Percentiles rank a stretch among this genome's conserved stretches.
These are phyloP conservation scores for Simplicillium aogashimaense DNA, from an alignment of 2,329 filamentous ascomycete genomes.

Conservation along the genomic window DNA sequence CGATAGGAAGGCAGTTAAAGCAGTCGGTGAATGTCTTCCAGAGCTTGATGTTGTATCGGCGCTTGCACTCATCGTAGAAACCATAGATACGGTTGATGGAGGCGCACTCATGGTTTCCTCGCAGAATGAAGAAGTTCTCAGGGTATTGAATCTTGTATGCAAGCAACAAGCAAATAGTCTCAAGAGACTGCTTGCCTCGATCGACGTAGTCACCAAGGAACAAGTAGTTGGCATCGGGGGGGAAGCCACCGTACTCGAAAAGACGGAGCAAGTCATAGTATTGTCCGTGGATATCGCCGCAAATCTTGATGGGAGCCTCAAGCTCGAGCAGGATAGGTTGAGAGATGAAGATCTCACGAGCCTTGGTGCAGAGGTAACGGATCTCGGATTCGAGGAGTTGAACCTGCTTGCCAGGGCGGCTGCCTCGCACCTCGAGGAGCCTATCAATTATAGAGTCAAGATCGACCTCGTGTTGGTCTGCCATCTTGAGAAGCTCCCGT, in stretches of 20 bases:
- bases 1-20: constrained; percentile 98
- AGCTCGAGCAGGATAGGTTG: constrained; percentile 96
- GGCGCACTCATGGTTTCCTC: constrained; percentile 97
- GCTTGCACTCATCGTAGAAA: constrained; percentile 99
- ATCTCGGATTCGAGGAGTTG: constrained; percentile 96
- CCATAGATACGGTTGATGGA: constrained; percentile 99
- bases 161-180: constrained; percentile 93
- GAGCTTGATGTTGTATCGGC: constrained; percentile 97
- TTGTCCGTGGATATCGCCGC: constrained; percentile 97
- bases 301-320: constrained; percentile 99
- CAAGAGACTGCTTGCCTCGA: constrained; percentile 96
- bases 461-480: constrained; percentile 78
- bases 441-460: constrained; percentile 99
- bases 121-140: constrained; percentile 98
- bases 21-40: constrained; percentile 99
- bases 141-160: constrained; percentile 99
- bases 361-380: constrained; percentile 94
- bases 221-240: constrained; percentile 97
- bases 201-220: constrained; percentile 99
- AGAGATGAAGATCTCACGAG: constrained; percentile 98
- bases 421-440: constrained; percentile 93
- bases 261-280: constrained; percentile 96
- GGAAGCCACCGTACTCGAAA: constrained; percentile 97
- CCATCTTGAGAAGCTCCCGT: constrained; percentile 37
- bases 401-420: constrained; percentile 96